Evolutionary conservation across 2,329 filamentous ascomycete genomes (phyloP).

Genomic region (Xylaria sp.): DNA sequence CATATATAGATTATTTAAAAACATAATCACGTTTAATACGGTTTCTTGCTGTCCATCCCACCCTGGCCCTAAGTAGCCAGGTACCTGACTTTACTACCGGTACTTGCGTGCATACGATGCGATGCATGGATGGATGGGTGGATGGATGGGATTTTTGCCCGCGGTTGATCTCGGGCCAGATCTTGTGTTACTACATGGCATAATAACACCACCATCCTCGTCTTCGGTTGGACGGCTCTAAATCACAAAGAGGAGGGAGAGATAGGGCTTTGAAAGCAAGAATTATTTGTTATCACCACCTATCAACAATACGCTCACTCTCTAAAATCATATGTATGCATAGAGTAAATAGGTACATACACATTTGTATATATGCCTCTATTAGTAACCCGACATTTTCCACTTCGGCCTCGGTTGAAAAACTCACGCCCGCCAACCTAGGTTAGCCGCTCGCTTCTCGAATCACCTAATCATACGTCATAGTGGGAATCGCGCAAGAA

Average conservation of each 20-base stretch:
- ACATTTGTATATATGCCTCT: too few relatives aligned
- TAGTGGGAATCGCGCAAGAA: slow-evolving; percentile 12
- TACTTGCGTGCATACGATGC: slow-evolving; percentile 6
- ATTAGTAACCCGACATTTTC: too few relatives aligned
- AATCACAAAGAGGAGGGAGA: neutral
- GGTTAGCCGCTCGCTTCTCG: neutral
- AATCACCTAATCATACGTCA: slow-evolving; percentile 26
- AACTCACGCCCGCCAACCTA: too few relatives aligned
- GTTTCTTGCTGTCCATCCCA: neutral
- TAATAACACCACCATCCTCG: slow-evolving; percentile 1
- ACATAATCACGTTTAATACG: slow-evolving; percentile 29
- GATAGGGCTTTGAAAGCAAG: neutral
- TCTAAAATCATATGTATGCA: too few relatives aligned
- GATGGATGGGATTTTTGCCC: neutral
- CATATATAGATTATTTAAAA: neutral
- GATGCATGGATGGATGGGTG: neutral
- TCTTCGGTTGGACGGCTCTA: neutral
- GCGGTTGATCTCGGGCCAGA: slow-evolving; percentile 5
- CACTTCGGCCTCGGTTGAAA: too few relatives aligned
- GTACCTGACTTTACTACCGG: neutral
- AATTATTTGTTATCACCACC: neutral
- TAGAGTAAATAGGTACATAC: too few relatives aligned
- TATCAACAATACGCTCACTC: neutral
- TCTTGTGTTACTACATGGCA: slow-evolving; percentile 8
- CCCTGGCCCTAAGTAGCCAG: neutral